Evolutionary conservation across 1,284 basidiomycete species (phyloP), one percentile per base, ranked within the genome.

Genomic region (Anthracocystis setariae): DNA sequence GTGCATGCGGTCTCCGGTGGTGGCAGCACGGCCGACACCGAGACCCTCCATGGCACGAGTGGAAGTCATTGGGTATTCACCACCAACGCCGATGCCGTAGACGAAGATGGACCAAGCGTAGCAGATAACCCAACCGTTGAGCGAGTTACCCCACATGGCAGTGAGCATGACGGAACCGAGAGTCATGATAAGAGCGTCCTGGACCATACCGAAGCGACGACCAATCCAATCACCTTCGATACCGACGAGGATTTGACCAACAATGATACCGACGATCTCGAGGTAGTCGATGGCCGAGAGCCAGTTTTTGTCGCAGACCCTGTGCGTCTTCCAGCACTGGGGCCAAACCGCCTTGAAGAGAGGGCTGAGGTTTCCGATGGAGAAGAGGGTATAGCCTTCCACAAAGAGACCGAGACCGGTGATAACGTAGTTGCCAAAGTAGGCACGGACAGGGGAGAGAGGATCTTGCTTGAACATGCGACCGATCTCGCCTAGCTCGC

Each of bases 181-280:
- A 57, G 79, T 74, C 82, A 83, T 83, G 45, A 81, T 53, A 46
- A 84, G 67, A 15, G 84, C 84, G 55, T 84, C 84, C 64, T 83
- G 82, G 17, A 83, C 82, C 74, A 86, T 82, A 69, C 86, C 86
- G 60, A 86, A 85, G 67, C 83, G 83, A 56, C 86, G 83, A 37
- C 86, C 86, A 61, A 87, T 85, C 85, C 86, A 87, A 74, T 87
- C 87, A 52, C 85, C 86, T 75, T 87, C 86, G 74, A 86, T 77
- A 50, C 87, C 87, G 71, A 87, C 87, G 49, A 83, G 74, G 60
- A 87, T 83, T 78, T 87, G 87, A 51, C 86, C 87, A 47, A 85
- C 75, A 50, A 87, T 87, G 80, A 87, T 87, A 79, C 86, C 86
- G 57, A 85, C 75, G 54, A 85, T 85, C 68, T 85, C 84, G 53